Evolutionary conservation across 129 eudicot genomes (phyloP), one percentile per base, ranked within the genome.

Genomic region (Chrysanthemum makinoi): DNA sequence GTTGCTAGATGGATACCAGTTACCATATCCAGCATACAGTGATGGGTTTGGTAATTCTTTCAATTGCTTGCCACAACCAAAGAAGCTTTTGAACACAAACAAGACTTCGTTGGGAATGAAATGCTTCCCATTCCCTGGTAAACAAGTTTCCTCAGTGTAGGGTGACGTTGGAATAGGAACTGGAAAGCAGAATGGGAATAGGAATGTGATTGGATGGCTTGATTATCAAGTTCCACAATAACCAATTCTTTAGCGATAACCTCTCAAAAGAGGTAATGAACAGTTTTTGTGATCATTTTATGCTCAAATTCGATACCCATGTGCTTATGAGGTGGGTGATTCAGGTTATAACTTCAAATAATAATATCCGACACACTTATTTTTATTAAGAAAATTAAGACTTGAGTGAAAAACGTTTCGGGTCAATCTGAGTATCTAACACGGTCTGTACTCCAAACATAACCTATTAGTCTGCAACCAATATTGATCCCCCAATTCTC

Each of bases 111-210:
- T 83, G 73, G 97, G 86, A 68, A 74, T 80, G 72, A 75, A 79
- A 20, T 80, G 78, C 81, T 95, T 95, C 80, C 99, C 99, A 17
- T 95, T 90, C 65, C 99, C 99, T 62, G 97, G 98, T 74, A 94
- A 94, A 86, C 99, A 90, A 51, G 85, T 81, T 46, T 57, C 90
- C 6, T 10, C 86, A 2, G 51, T 79, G 58, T 82, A 75, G 49
- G 72, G 56, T 65, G 83, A 75, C 53, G 33, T 39, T 26, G 91
- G 75, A 60, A 26, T 30, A 30, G 35, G 18, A 87, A 75, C 50
- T 86, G 74, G 67, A 39, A 63, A 63, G 5, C 52, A 30, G 26
- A 16, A n/a, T 18, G 74, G 65, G 20, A 20, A 62, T 15, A 20
- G 66, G 44, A 60, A 20, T n/a, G 43, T 22, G 44, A 81, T 81